A percentile compares a stretch with the other conserved stretches of the same genome.
These are phyloP conservation scores for Cyberlindnera meyerae DNA, from an alignment of 805 yeast genomes.

Conservation along the genomic window DNA sequence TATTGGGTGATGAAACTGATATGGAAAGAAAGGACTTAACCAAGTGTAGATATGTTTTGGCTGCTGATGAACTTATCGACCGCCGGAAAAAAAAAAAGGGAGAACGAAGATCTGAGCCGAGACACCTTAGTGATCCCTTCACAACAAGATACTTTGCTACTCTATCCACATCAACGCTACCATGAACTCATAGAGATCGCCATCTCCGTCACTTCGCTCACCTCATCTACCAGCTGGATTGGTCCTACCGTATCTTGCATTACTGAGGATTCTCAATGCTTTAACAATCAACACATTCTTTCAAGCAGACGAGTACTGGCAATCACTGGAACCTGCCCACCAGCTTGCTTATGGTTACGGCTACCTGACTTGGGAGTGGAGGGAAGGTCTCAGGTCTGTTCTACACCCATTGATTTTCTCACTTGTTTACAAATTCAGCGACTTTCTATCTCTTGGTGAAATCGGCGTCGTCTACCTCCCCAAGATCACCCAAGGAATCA, in stretches of 20 bases:
- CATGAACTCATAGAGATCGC: constrained; percentile 1
- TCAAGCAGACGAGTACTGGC: constrained; percentile 97
- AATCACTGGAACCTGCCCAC: constrained; percentile 91
- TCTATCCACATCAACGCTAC: too few relatives aligned
- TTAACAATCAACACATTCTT: constrained; percentile 67
- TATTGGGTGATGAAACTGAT: not conserved
- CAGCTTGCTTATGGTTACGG: constrained; percentile 71
- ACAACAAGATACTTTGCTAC: too few relatives aligned
- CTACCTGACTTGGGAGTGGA: constrained; percentile 93
- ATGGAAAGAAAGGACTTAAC: too few relatives aligned
- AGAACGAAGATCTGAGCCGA: too few relatives aligned
- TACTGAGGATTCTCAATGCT: constrained; percentile 58
- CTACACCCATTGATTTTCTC: constrained; percentile 75
- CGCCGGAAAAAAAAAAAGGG: too few relatives aligned
- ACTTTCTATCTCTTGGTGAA: constrained; percentile 30
- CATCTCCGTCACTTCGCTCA: constrained; percentile 4
- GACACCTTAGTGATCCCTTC: too few relatives aligned
- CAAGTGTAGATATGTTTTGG: too few relatives aligned
- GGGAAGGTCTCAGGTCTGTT: constrained; percentile 64
- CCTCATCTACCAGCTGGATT: constrained; percentile 18
- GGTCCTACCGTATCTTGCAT: constrained; percentile 29
- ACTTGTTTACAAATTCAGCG: constrained; percentile 33
- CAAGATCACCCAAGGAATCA: constrained; percentile 58
- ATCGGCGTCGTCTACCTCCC: constrained; percentile 48
- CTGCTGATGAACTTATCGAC: too few relatives aligned